Base-by-base conservation (phyloP, 495 filamentous ascomycete species). In the Rhizodiscina lignyota region DNA sequence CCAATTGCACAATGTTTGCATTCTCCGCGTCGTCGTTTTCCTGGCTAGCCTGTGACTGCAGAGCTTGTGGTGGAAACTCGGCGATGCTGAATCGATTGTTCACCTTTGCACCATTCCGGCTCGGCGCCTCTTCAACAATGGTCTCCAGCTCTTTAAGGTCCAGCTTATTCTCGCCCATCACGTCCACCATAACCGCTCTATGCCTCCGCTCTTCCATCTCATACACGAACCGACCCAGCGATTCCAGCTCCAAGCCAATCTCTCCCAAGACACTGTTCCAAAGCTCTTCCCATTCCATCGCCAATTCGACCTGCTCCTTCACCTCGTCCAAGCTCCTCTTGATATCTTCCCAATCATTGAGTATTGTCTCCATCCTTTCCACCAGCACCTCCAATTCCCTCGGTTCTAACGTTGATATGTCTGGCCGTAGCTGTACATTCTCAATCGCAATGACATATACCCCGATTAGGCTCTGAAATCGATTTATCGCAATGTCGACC, bases 241-340 rank as follows among this genome's bases (percentile, higher is more conserved):
- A 77, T 39, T 92, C 83, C 53, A 94, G 70, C 55, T 97, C 89
- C 36, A 77, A 69, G 24, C 82, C 79, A 30, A 97, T 94, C 56
- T 96, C 87, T 23, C 87, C 86, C 13, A 97, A 61, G 15, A 96
- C 84, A 49, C 67, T 82, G 44, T 79, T 81, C 86, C 87, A 94
- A 16, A 97, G 64, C 59, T 96, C 89, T 52, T 93, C 85, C 87
- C 87, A 97, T 45, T 97, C 89, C 83, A 94, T 86, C 5, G 89
- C 89, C 33, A 93, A 66, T 55, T 94, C 89, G 4, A 96, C 87
- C 43, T 94, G 85, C 26, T 70, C 70, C 49, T 94, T 92, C 32
- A 93, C 74, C 21, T 59, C 72, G 42, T 72, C 75, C 26, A 97
- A 55, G 13, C 77, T 76, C 12, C 50, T 62, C 45, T 79, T 76